Conservation (phyloP, 305 asterid genomes). For the Petunia hybrid region DNA sequence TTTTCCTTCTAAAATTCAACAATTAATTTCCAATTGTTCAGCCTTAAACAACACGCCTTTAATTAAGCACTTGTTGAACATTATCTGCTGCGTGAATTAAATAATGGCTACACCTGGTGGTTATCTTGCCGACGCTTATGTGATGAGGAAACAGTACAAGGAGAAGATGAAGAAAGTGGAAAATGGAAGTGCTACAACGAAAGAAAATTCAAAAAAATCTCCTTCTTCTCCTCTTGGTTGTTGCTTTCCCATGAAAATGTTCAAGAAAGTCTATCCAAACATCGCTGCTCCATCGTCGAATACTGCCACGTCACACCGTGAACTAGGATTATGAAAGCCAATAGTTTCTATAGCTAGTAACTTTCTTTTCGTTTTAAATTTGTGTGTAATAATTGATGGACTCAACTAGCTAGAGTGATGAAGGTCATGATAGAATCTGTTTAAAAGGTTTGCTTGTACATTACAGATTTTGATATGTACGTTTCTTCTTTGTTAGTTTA, state of each 20-base stretch:
- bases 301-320: background rate
- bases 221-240: background rate
- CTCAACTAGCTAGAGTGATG: background rate
- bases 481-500: background rate
- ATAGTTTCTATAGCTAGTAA: background rate
- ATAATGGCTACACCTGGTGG: conserved; percentile 35
- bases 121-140: conserved; percentile 44
- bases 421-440: background rate
- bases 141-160: conserved; percentile 34
- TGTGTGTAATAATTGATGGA: background rate
- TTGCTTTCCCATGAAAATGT: background rate
- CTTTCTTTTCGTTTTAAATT: background rate
- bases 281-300: background rate
- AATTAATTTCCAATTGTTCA: background rate
- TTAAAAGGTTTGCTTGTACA: background rate
- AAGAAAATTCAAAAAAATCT: background rate
- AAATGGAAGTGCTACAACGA: background rate
- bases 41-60: background rate
- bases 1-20: background rate
- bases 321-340: background rate
- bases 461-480: background rate
- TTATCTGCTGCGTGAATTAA: background rate
- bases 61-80: background rate
- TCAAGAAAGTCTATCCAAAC: conserved; percentile 31
- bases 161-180: conserved; percentile 38